Evolutionary conservation across 352 stramenopile species (phyloP), one percentile per base, ranked within the genome.

Genomic region (Globisporangium abappressorium): DNA sequence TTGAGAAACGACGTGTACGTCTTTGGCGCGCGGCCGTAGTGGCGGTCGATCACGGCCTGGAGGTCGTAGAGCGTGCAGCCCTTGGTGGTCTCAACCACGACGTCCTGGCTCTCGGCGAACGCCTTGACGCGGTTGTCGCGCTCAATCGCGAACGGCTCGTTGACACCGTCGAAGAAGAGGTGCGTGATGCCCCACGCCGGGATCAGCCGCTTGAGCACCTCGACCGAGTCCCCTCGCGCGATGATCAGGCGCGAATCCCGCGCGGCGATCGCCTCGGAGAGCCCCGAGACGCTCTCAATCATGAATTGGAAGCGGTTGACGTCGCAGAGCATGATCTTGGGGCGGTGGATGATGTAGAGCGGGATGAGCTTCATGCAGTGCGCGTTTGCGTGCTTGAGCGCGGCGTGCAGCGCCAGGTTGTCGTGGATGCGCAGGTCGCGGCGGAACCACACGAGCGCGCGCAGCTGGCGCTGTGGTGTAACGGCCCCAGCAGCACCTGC

Each of bases 401-500:
- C 92, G 33, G 85, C 81, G 11, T 94, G 56, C 20, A 99, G 79
- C 57, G 90, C 89, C 30, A 97, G 85, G 78, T 99, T 99, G 80
- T 99, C 97, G 76, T 99, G 93, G 49, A 99, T 76, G 54, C 97
- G 82, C 62, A 99, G 78, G 59, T 97, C 94, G 70, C 98, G 98
- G 8, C 97, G 90, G 72, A 99, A 99, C 96, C 97, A 99, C 55
- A 93, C 64, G 57, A 93, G 75, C 36, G 77, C 66, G 12, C 84
- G 28, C 28, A 49, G 46, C 36, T 47, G 59, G 14, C 18, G 11
- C 24, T 46, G 59, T 9, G 3, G 26, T 2, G 4, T 14, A 9
- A 3, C 54, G 2, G 26, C 26, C 1, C 5, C 8, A 24, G 28
- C n/a, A 12, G 28, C n/a, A 12, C 9, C 51, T 34, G 51, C 51